These are phyloP conservation scores for Teunomyces stri DNA, from an alignment of 805 yeast genomes.

Conservation along the genomic window DNA sequence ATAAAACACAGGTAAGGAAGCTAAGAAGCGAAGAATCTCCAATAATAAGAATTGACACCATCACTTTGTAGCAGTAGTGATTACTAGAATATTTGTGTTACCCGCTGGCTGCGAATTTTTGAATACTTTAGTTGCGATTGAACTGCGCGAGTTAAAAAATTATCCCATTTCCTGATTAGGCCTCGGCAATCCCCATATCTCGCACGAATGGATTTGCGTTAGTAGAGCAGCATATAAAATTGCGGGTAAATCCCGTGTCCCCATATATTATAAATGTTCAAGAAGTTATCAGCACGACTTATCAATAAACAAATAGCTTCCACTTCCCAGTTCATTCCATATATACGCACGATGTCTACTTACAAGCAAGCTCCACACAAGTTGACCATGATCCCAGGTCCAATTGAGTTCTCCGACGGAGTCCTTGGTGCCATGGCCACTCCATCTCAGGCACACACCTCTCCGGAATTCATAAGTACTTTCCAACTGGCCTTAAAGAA, in stretches of 20 bases:
- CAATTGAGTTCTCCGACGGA: slow-evolving; percentile 76
- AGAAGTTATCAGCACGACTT: not conserved
- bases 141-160: not conserved
- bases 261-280: not conserved
- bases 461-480: slow-evolving; percentile 74
- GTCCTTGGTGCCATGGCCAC: slow-evolving; percentile 79
- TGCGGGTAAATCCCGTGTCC: not conserved
- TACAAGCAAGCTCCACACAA: slow-evolving; percentile 44
- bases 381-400: slow-evolving; percentile 76
- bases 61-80: not conserved
- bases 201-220: slow-evolving; percentile 4
- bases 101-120: slow-evolving; percentile 4
- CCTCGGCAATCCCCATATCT: slow-evolving; percentile 3
- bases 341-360: slow-evolving; percentile 24
- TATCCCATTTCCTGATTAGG: not conserved
- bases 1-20: slow-evolving; percentile 13
- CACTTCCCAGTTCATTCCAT: not conserved
- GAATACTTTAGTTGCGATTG: not conserved
- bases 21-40: slow-evolving; percentile 18
- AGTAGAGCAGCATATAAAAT: not conserved
- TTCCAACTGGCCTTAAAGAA: slow-evolving; percentile 68
- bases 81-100: not conserved
- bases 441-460: slow-evolving; percentile 86
- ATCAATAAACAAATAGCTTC: not conserved
- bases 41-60: slow-evolving; percentile 8